A percentile compares a stretch with the other conserved stretches of the same genome.
These are phyloP conservation scores for Hypoxylon sp. DNA, from an alignment of 2,329 filamentous ascomycete species.

Conservation along the genomic window DNA sequence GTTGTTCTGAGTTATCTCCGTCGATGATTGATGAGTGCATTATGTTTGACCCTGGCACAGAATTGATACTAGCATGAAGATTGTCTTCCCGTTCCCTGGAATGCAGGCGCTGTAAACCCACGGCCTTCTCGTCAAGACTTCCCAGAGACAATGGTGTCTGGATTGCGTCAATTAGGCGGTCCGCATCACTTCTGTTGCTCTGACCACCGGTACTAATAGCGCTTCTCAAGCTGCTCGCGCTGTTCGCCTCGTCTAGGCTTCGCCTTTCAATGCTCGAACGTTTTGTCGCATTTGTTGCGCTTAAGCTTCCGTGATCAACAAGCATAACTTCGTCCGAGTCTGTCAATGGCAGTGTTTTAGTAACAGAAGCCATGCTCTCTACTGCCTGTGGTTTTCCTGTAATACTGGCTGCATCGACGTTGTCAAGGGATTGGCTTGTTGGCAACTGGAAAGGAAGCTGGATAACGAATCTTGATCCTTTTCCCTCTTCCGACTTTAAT, in stretches of 20 bases:
- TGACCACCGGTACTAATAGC: slow-evolving; percentile 65
- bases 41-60: slow-evolving; percentile 24
- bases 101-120: slow-evolving; percentile 38
- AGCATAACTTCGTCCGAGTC: slow-evolving; percentile 72
- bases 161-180: slow-evolving; percentile 80
- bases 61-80: slow-evolving; percentile 30
- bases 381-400: slow-evolving; percentile 41
- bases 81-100: slow-evolving; percentile 41
- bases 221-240: slow-evolving; percentile 60
- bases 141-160: slow-evolving; percentile 69
- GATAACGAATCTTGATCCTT: slow-evolving; percentile 86
- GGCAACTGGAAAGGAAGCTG: slow-evolving; percentile 82
- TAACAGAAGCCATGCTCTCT: slow-evolving; percentile 53
- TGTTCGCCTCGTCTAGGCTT: slow-evolving; percentile 59
- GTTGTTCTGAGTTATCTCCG: slow-evolving; percentile 6
- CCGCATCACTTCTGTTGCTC: slow-evolving; percentile 74
- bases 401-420: slow-evolving; percentile 38
- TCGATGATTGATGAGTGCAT: slow-evolving; percentile 7
- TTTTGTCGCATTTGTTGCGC: slow-evolving; percentile 41
- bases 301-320: slow-evolving; percentile 63
- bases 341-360: slow-evolving; percentile 51
- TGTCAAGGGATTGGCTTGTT: slow-evolving; percentile 57
- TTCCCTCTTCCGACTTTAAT: slow-evolving; percentile 85
- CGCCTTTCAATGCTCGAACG: slow-evolving; percentile 47
- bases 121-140: slow-evolving; percentile 53